Evolutionary conservation across 1,284 basidiomycete genomes (phyloP).

Genomic region (Microbotryum violaceum): DNA sequence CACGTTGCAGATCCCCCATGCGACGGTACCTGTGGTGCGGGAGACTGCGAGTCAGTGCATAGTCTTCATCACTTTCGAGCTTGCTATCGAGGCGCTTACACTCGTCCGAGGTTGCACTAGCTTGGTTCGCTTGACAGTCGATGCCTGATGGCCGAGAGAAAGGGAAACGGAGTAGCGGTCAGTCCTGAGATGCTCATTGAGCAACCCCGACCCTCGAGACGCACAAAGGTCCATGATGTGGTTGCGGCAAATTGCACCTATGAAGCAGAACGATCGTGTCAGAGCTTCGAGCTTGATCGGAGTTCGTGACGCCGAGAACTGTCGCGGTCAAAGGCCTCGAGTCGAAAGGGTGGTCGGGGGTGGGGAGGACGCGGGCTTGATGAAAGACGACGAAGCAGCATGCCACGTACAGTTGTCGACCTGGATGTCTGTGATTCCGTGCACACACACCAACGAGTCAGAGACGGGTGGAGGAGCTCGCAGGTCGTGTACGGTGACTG

Average conservation of each 20-base stretch:
- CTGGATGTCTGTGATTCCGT: constrained; percentile 59
- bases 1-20: constrained; percentile 99
- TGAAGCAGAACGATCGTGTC: too few relatives aligned
- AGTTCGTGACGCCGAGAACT: too few relatives aligned
- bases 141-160: constrained; percentile 58
- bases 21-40: constrained; percentile 57
- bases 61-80: not conserved
- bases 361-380: not conserved
- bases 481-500: constrained; percentile 32
- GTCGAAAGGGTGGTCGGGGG: not conserved
- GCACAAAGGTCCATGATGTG: constrained; percentile 98
- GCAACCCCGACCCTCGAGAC: constrained; percentile 36
- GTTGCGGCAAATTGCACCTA: constrained; percentile 58
- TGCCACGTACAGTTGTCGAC: constrained; percentile 65
- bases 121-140: constrained; percentile 98
- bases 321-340: constrained; percentile 5
- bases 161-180: constrained; percentile 11
- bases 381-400: constrained; percentile 29
- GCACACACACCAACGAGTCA: not conserved
- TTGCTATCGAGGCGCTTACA: constrained; percentile 45
- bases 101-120: constrained; percentile 89
- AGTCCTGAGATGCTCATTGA: constrained; percentile 4
- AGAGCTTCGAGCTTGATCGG: too few relatives aligned
- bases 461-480: not conserved
- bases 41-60: not conserved